phyloP scores from a whole-genome alignment of 2,329 filamentous ascomycete genomes.

The Penicillium concentricum region DNA sequence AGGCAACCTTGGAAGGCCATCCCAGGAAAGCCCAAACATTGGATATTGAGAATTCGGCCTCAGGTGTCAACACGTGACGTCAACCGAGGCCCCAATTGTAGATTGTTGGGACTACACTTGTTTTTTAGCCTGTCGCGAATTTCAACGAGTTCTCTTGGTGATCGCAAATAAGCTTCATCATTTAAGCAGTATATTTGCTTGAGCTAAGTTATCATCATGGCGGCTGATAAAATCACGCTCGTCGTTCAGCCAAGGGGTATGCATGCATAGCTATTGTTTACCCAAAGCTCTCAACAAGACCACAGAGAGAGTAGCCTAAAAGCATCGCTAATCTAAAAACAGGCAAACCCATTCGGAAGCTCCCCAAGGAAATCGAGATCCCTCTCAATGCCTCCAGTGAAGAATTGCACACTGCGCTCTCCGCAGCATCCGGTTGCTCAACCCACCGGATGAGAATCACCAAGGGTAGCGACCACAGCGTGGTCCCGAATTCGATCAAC shows the following conservation, averaged over 20 bases:
- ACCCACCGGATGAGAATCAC: constrained; percentile 63
- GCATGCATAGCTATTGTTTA: constrained; percentile 9
- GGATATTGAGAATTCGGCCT: constrained; percentile 6
- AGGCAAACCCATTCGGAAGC: constrained; percentile 63
- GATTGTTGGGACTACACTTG: constrained; percentile 3
- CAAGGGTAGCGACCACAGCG: constrained; percentile 61
- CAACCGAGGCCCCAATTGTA: constrained; percentile 16
- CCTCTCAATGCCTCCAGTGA: constrained; percentile 51
- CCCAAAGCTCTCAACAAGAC: neutral
- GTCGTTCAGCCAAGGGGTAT: constrained; percentile 45
- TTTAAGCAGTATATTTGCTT: constrained; percentile 2
- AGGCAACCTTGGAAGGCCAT: neutral
- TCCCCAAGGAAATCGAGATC: constrained; percentile 58
- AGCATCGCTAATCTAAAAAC: constrained; percentile 15
- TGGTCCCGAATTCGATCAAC: constrained; percentile 54
- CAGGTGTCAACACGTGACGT: constrained; percentile 22
- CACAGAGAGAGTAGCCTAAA: neutral
- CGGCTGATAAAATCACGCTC: constrained; percentile 35
- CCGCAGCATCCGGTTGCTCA: constrained; percentile 54
- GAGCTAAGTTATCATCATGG: constrained; percentile 26
- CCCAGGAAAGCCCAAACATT: neutral
- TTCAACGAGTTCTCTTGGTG: constrained; percentile 1
- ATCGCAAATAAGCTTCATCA: neutral
- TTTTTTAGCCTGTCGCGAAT: constrained; percentile 8
- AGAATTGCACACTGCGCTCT: constrained; percentile 59